Evolutionary conservation across 106 monocot species (phyloP).

Genomic region (Dactylorhiza incarnata): DNA sequence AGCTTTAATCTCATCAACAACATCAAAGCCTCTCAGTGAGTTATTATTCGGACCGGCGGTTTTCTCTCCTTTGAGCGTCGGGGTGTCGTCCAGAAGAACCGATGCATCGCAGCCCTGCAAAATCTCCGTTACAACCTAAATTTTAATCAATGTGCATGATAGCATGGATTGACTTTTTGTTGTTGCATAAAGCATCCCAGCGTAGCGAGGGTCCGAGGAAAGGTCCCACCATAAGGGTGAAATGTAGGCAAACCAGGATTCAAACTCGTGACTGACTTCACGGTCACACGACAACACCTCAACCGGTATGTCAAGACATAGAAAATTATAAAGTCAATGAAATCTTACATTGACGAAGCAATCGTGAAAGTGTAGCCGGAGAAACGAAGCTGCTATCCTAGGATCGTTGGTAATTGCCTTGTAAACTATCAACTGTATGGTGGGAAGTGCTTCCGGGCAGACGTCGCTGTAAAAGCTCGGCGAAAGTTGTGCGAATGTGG

Average conservation of each 20-base stretch:
- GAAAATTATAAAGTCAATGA: too few relatives aligned
- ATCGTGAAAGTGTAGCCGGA: constrained; percentile 46
- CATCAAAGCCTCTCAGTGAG: constrained; percentile 32
- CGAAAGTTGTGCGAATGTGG: neutral
- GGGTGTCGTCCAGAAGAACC: constrained; percentile 30
- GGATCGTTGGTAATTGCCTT: constrained; percentile 23
- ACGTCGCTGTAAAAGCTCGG: constrained; percentile 23
- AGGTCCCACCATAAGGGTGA: too few relatives aligned
- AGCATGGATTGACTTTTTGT: too few relatives aligned
- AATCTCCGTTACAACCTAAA: too few relatives aligned
- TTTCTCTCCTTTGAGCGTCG: constrained; percentile 29
- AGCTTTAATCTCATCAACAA: constrained; percentile 28
- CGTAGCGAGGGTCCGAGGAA: too few relatives aligned
- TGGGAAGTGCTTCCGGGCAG: constrained; percentile 25
- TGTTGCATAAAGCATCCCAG: too few relatives aligned
- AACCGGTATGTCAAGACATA: too few relatives aligned
- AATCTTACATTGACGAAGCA: constrained; percentile 41
- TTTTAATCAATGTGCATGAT: too few relatives aligned
- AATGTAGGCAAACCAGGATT: too few relatives aligned
- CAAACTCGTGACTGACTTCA: too few relatives aligned
- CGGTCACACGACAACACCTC: too few relatives aligned
- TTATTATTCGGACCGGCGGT: constrained; percentile 30
- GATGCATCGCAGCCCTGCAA: constrained; percentile 38
- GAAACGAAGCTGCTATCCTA: constrained; percentile 43
- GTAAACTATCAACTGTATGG: constrained; percentile 26